Evolutionary conservation across 148 eudicot species (phyloP).

Genomic region (Chenopodium quinoa): DNA sequence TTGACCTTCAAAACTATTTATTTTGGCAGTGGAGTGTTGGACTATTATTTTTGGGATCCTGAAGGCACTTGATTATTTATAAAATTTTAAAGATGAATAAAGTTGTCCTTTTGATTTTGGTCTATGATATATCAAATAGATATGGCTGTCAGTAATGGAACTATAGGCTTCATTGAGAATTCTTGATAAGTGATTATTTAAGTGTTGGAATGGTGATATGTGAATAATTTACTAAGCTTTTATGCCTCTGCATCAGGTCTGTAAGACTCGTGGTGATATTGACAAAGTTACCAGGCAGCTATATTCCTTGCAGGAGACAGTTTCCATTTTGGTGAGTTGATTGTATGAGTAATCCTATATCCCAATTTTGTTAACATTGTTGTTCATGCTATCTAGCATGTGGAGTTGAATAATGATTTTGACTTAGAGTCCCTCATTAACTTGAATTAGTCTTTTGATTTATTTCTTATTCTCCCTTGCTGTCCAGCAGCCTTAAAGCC

Average conservation of each 20-base stretch:
- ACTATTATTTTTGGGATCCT: not conserved
- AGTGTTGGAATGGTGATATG: not conserved
- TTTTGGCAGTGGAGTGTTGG: not conserved
- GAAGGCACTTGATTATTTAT: not conserved
- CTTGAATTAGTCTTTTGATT: not conserved
- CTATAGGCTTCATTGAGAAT: not conserved
- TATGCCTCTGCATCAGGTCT: conserved; percentile 53
- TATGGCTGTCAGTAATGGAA: not conserved
- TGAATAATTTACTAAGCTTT: not conserved
- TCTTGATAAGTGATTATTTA: not conserved
- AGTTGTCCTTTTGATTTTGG: not conserved
- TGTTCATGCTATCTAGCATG: not conserved
- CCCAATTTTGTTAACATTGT: not conserved
- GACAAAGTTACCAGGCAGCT: conserved; percentile 53
- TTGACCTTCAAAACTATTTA: not conserved
- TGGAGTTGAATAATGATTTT: not conserved
- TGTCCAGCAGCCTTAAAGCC: too few relatives aligned
- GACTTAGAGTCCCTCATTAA: not conserved
- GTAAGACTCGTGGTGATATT: conserved; percentile 59
- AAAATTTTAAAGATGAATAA: not conserved
- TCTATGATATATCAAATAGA: too few relatives aligned
- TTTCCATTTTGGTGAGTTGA: conserved; percentile 70
- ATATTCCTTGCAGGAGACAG: conserved; percentile 47
- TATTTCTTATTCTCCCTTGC: too few relatives aligned
- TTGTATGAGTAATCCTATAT: not conserved